Evolutionary conservation across 257 asterid species (phyloP).

Genomic region (Paraleonurus japonicus): DNA sequence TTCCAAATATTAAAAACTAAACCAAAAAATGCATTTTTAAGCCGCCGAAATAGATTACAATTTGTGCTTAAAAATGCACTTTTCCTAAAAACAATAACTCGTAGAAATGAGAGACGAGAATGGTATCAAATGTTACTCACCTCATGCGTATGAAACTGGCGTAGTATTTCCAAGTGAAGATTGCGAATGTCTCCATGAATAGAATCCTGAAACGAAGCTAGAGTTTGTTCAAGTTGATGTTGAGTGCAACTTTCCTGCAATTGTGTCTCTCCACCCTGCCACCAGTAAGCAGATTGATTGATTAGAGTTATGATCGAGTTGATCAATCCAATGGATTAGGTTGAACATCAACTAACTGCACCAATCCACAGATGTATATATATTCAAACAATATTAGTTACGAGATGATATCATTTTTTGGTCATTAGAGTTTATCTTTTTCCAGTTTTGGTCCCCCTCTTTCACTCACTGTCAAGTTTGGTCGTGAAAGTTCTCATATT

Average conservation of each 20-base stretch:
- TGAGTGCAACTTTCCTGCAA: constrained; percentile 59
- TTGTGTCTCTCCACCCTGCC: constrained; percentile 57
- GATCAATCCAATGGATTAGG: neutral
- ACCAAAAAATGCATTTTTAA: neutral
- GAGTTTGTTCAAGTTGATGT: constrained; percentile 77
- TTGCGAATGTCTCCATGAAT: constrained; percentile 86
- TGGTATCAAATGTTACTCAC: constrained; percentile 34
- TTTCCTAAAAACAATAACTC: neutral
- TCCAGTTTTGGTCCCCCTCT: too few species aligned
- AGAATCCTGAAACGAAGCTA: constrained; percentile 70
- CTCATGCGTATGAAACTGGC: constrained; percentile 92
- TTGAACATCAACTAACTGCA: neutral
- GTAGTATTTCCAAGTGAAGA: constrained; percentile 81
- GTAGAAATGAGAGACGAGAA: neutral
- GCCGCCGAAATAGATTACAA: too few species aligned
- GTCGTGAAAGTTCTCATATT: too few species aligned
- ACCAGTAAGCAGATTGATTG: constrained; percentile 12
- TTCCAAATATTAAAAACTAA: neutral
- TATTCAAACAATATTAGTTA: neutral
- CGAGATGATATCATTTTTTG: too few species aligned
- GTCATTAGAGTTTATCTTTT: too few species aligned
- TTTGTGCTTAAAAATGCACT: neutral
- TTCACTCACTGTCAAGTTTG: too few species aligned
- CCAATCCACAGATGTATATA: constrained; percentile 19
- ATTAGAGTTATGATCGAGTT: neutral